phyloP scores from a whole-genome alignment of 1,284 basidiomycete genomes.

The Porogramme epimiltina region DNA sequence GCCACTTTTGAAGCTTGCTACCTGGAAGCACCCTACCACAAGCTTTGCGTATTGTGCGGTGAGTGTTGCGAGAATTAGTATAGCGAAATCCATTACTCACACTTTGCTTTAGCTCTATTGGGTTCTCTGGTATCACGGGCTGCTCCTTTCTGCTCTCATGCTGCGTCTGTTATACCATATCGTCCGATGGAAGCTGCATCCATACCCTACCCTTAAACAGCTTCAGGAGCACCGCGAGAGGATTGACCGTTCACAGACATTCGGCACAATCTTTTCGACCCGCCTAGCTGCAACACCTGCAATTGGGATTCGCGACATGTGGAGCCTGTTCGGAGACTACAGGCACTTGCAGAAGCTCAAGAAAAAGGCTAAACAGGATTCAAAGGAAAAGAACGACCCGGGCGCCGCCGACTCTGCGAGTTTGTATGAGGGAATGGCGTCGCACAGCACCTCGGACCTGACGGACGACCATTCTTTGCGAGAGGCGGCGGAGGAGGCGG shows the following conservation, averaged over 20 bases:
- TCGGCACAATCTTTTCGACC: constrained; percentile 51
- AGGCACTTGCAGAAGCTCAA: constrained; percentile 30
- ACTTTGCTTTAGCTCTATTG: constrained; percentile 51
- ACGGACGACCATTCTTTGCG: constrained; percentile 29
- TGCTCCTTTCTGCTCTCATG: constrained; percentile 54
- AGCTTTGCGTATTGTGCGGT: constrained; percentile 57
- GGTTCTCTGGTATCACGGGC: constrained; percentile 61
- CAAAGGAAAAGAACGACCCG: constrained; percentile 1
- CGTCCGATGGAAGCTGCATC: constrained; percentile 48
- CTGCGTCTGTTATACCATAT: constrained; percentile 51
- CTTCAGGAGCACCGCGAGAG: constrained; percentile 52
- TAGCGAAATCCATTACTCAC: neutral
- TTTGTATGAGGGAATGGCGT: constrained; percentile 11
- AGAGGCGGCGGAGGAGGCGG: constrained; percentile 37
- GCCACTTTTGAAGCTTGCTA: constrained; percentile 46
- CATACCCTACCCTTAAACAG: constrained; percentile 57
- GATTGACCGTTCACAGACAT: constrained; percentile 48
- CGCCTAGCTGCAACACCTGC: constrained; percentile 48
- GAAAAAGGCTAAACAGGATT: constrained; percentile 18
- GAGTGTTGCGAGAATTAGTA: constrained; percentile 27
- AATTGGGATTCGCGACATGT: constrained; percentile 53
- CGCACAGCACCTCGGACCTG: constrained; percentile 32
- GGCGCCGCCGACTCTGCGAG: neutral
- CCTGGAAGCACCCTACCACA: constrained; percentile 51
- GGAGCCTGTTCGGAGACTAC: constrained; percentile 49